These are phyloP conservation scores for Gentiana straminea DNA, from an alignment of 257 asterid species.

Conservation along the genomic window DNA sequence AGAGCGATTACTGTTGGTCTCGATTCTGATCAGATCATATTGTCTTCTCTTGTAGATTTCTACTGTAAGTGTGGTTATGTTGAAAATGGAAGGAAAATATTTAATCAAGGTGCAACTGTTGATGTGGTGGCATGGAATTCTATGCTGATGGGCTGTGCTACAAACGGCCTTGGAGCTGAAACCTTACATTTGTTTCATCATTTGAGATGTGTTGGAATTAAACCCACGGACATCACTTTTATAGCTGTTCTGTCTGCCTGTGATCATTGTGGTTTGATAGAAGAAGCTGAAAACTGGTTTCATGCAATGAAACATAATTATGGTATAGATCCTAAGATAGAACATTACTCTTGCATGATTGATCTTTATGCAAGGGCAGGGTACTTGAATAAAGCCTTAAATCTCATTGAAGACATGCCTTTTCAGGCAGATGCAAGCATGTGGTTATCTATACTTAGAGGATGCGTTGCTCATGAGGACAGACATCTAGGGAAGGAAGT, in stretches of 20 bases:
- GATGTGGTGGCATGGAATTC: conserved; percentile 78
- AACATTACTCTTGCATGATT: conserved; percentile 89
- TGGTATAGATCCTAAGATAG: conserved; percentile 53
- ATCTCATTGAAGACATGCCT: conserved; percentile 46
- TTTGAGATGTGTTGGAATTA: conserved; percentile 39
- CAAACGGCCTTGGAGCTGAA: conserved; percentile 64
- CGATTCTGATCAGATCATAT: conserved; percentile 43
- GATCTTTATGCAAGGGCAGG: conserved; percentile 78
- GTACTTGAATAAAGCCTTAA: conserved; percentile 48
- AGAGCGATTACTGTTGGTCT: conserved; percentile 53
- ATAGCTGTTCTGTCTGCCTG: conserved; percentile 86
- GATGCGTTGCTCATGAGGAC: conserved; percentile 58
- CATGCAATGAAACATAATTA: conserved; percentile 46
- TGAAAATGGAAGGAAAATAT: conserved; percentile 39
- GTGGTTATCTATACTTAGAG: conserved; percentile 76
- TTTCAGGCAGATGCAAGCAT: conserved; percentile 51
- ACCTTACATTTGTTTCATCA: conserved; percentile 52
- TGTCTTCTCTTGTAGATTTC: conserved; percentile 64
- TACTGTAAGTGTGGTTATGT: conserved; percentile 77
- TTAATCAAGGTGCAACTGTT: conserved; percentile 34
- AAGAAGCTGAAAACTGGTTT: conserved; percentile 73
- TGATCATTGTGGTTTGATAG: conserved; percentile 81
- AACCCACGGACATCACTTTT: conserved; percentile 54
- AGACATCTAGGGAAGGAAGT: conserved; percentile 42
- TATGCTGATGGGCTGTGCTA: conserved; percentile 88